A percentile compares a stretch with the other conserved stretches of the same genome.
Conservation (phyloP, 306 rosid genomes). For the Begonia loranthoides region DNA sequence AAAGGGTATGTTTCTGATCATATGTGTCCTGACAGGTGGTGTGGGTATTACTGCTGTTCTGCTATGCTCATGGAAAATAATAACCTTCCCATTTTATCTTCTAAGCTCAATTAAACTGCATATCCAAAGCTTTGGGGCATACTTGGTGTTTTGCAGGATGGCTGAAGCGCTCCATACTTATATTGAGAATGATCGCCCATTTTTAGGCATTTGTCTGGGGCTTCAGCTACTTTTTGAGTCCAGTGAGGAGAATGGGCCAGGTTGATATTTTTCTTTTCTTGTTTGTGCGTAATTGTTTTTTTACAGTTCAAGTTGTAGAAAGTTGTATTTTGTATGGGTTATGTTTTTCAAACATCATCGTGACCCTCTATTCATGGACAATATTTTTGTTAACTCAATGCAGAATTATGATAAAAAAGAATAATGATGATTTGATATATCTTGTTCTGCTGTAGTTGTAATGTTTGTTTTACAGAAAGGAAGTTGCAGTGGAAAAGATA, state of each 20-base stretch:
- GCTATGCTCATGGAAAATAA: no score
- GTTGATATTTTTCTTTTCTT: constrained; percentile 27
- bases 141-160: constrained; percentile 44
- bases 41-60: no score
- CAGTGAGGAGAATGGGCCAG: constrained; percentile 85
- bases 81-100: no score
- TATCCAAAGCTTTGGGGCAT: constrained; percentile 5
- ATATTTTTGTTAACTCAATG: no score
- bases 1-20: constrained; percentile 36
- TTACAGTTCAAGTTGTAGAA: no score
- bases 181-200: constrained; percentile 73
- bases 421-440: neutral
- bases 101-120: neutral
- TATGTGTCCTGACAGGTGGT: neutral
- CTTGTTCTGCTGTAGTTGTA: neutral
- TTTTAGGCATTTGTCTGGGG: constrained; percentile 94
- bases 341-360: no score
- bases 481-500: neutral
- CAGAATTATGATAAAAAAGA: neutral
- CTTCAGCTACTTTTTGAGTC: constrained; percentile 92
- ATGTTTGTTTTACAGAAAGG: neutral
- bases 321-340: no score
- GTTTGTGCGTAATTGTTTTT: neutral
- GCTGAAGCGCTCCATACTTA: constrained; percentile 76
- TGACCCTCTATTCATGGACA: no score